Evolutionary conservation across 768 basidiomycete species (phyloP).

Genomic region (Pisolithus marmoratus): DNA sequence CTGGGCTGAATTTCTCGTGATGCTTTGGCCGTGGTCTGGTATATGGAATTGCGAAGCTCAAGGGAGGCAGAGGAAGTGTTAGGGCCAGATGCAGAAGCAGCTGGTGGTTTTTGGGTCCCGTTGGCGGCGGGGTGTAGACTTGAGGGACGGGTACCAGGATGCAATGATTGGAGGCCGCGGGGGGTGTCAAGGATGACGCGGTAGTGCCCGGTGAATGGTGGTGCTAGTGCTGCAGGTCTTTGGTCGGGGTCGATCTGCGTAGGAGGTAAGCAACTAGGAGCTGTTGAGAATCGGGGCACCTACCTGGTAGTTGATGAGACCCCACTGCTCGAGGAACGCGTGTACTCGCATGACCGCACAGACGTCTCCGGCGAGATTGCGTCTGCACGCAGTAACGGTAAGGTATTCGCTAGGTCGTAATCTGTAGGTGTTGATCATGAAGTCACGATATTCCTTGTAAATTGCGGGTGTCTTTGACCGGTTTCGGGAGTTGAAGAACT

Average conservation of each 20-base stretch:
- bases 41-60: constrained; percentile 83
- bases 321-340: constrained; percentile 99
- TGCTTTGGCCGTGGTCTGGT: constrained; percentile 83
- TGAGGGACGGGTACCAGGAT: constrained; percentile 65
- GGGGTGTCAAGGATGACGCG: constrained; percentile 96
- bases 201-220: constrained; percentile 99
- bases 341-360: constrained; percentile 99
- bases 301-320: constrained; percentile 97
- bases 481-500: constrained; percentile 97
- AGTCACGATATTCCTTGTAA: constrained; percentile 99
- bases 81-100: constrained; percentile 12
- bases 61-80: constrained; percentile 62
- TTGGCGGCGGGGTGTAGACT: constrained; percentile 42
- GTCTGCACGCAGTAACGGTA: constrained; percentile 92
- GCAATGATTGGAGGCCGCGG: constrained; percentile 90
- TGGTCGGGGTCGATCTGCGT: constrained; percentile 93
- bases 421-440: constrained; percentile 98
- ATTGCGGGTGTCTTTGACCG: constrained; percentile 93
- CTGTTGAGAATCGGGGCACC: constrained; percentile 13
- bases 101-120: constrained; percentile 37
- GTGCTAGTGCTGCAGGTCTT: constrained; percentile 87
- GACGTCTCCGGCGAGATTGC: constrained; percentile 96
- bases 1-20: constrained; percentile 59
- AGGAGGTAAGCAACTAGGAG: not conserved
- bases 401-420: constrained; percentile 92